Evolutionary conservation across 2,329 filamentous ascomycete genomes (phyloP).

Genomic region (Pseudocercospora vitis): DNA sequence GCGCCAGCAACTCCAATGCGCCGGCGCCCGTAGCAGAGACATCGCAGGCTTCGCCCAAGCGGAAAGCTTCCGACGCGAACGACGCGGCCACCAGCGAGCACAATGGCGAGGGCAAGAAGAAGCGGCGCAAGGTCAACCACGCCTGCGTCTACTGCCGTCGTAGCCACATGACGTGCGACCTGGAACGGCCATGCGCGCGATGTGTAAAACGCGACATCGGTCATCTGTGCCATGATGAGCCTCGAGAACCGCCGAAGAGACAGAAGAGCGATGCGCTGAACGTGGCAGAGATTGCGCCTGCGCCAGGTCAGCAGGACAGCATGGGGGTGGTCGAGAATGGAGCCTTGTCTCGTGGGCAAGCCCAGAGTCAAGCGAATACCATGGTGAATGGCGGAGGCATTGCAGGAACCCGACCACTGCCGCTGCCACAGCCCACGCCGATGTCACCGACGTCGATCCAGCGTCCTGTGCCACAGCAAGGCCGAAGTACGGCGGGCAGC

Average conservation of each 20-base stretch:
- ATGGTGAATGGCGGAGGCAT: constrained; percentile 16
- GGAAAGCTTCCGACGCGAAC: constrained; percentile 9
- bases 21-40: constrained; percentile 1
- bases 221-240: constrained; percentile 97
- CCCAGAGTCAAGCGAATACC: constrained; percentile 15
- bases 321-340: constrained; percentile 22
- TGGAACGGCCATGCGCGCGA: constrained; percentile 88
- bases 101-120: constrained; percentile 42
- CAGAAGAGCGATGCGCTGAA: constrained; percentile 57
- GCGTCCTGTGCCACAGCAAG: constrained; percentile 46
- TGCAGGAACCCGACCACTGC: constrained; percentile 45
- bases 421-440: constrained; percentile 70
- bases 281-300: constrained; percentile 39
- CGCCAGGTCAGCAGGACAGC: constrained; percentile 30
- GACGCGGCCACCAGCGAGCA: constrained; percentile 12
- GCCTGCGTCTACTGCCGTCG: constrained; percentile 56
- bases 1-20: constrained; percentile 4
- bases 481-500: constrained; percentile 40
- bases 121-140: constrained; percentile 57
- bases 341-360: constrained; percentile 16
- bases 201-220: constrained; percentile 99
- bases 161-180: constrained; percentile 58
- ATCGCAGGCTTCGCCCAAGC: constrained; percentile 13
- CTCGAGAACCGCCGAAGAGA: constrained; percentile 83
- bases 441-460: constrained; percentile 62